phyloP scores from a whole-genome alignment of 306 rosid species.

The Prunus kanzakura region DNA sequence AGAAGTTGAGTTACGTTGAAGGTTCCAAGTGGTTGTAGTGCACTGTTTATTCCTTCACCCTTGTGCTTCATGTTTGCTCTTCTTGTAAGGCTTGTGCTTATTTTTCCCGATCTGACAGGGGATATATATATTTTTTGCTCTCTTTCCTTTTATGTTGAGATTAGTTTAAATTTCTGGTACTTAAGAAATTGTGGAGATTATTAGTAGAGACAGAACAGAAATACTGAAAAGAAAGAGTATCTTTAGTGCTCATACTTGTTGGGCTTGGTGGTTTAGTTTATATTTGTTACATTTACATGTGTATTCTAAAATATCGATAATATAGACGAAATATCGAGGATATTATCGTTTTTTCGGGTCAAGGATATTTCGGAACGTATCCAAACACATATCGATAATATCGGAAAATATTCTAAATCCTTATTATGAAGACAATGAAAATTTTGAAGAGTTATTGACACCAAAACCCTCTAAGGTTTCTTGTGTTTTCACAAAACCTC shows the following conservation, averaged over 20 bases:
- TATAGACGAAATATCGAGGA: no score
- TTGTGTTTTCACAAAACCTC: no score
- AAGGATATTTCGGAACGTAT: no score
- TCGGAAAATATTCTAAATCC: no score
- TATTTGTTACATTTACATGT: not conserved
- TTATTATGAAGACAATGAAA: no score
- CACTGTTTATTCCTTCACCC: no score
- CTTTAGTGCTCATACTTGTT: not conserved
- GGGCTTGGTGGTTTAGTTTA: not conserved
- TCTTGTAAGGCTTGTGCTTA: constrained; percentile 8
- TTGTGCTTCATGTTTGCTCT: not conserved
- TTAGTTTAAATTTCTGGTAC: constrained; percentile 11
- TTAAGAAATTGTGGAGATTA: constrained; percentile 17
- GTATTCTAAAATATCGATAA: no score
- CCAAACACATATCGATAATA: no score
- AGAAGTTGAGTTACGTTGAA: not conserved
- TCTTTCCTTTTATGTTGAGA: not conserved
- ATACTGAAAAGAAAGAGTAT: not conserved
- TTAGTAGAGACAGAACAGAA: not conserved
- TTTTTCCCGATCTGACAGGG: not conserved
- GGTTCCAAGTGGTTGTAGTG: not conserved
- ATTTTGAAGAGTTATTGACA: no score
- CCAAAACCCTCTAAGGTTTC: no score
- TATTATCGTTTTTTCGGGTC: no score
- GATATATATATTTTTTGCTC: not conserved